A percentile compares a stretch with the other conserved stretches of the same genome.
These are phyloP conservation scores for Zygosaccharomyces kombuchaensis DNA, from an alignment of 805 yeast species.

Conservation along the genomic window DNA sequence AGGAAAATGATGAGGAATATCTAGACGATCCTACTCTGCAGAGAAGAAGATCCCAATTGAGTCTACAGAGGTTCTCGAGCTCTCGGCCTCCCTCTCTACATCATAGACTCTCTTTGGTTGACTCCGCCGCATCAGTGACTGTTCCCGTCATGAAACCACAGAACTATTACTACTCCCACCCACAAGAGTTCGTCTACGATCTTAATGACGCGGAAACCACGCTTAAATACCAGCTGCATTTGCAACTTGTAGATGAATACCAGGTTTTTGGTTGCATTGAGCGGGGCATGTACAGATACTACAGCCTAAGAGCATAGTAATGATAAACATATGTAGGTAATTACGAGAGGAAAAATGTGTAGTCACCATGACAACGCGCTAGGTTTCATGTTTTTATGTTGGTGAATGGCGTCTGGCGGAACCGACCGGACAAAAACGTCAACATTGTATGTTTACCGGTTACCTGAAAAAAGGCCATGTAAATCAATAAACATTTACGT, in stretches of 20 bases:
- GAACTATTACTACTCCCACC: constrained; percentile 20
- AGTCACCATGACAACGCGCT: not conserved
- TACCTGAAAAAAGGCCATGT: not conserved
- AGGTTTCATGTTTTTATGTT: not conserved
- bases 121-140: constrained; percentile 9
- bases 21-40: constrained; percentile 29
- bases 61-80: constrained; percentile 18
- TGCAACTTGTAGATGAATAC: constrained; percentile 35
- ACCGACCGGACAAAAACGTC: not conserved
- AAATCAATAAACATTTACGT: constrained; percentile 2
- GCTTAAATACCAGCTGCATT: constrained; percentile 26
- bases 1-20: constrained; percentile 33
- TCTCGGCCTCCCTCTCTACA: constrained; percentile 7
- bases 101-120: constrained; percentile 4
- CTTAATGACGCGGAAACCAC: constrained; percentile 26
- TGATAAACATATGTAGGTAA: not conserved
- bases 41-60: constrained; percentile 33
- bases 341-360: not conserved
- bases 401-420: not conserved
- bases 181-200: constrained; percentile 28
- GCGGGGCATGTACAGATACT: constrained; percentile 43
- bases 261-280: constrained; percentile 41
- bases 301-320: constrained; percentile 38
- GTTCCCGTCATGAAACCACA: constrained; percentile 11
- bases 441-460: not conserved